Conservation (phyloP, 345 rosid genomes). For the Hibiscus trionum region DNA sequence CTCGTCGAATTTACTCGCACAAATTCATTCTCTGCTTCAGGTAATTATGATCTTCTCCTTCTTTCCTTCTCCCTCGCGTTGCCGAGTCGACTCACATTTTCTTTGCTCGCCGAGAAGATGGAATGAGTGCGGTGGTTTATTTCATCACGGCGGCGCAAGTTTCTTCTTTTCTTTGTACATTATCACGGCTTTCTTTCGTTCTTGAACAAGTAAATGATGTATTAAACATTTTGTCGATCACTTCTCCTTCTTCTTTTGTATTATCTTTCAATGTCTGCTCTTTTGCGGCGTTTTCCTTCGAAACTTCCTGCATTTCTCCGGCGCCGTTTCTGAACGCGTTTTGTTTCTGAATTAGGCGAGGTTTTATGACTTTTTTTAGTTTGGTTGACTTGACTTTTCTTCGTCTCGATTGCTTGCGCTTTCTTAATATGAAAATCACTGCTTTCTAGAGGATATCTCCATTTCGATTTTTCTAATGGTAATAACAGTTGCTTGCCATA, state of each 20-base stretch:
- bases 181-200: not conserved
- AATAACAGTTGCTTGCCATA: not conserved
- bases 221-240: not conserved
- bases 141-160: conserved; percentile 4
- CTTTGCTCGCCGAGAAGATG: conserved; percentile 7
- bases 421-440: not conserved
- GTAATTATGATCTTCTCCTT: conserved; percentile 8
- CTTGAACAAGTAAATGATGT: not conserved
- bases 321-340: conserved; percentile 8
- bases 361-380: not conserved
- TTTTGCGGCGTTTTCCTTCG: not conserved
- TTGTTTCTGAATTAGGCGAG: conserved; percentile 9
- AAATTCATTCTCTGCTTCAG: too few species aligned
- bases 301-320: conserved; percentile 12
- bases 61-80: conserved; percentile 20
- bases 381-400: not conserved
- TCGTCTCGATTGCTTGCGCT: not conserved
- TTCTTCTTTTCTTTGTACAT: not conserved
- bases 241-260: not conserved
- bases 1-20: not conserved
- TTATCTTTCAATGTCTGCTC: not conserved
- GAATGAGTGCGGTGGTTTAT: not conserved
- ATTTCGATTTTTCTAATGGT: not conserved
- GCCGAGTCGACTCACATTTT: not conserved
- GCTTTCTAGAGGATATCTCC: not conserved